Evolutionary conservation across 257 asterid species (phyloP).

Genomic region (Cruciata laevipes): DNA sequence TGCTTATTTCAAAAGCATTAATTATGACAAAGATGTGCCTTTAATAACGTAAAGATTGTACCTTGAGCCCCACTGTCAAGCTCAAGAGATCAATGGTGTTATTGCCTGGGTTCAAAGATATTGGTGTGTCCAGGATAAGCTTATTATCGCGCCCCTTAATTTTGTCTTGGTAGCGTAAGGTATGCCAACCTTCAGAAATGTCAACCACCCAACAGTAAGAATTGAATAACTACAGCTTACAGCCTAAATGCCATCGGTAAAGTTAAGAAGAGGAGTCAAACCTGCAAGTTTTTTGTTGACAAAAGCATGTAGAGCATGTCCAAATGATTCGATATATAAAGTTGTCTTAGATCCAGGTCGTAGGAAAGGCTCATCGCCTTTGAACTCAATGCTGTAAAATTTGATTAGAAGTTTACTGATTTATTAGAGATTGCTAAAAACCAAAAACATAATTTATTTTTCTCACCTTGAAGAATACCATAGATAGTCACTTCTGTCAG

Average conservation of each 20-base stretch:
- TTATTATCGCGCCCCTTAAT: slow-evolving; percentile 28
- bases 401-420: not conserved
- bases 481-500: slow-evolving; percentile 71
- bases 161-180: slow-evolving; percentile 15
- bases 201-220: not conserved
- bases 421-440: not conserved
- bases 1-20: not conserved
- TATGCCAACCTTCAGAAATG: slow-evolving; percentile 42
- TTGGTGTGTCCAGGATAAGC: slow-evolving; percentile 52
- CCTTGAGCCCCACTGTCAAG: slow-evolving; percentile 79
- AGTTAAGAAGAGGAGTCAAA: slow-evolving; percentile 11
- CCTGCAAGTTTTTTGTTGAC: slow-evolving; percentile 77
- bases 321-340: slow-evolving; percentile 65
- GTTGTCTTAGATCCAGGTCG: slow-evolving; percentile 47
- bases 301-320: slow-evolving; percentile 62
- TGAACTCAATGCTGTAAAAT: slow-evolving; percentile 40
- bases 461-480: slow-evolving; percentile 80
- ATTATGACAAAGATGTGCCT: not conserved
- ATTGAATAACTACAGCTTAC: not conserved
- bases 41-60: slow-evolving; percentile 16
- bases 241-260: too few species aligned
- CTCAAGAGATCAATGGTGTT: slow-evolving; percentile 74
- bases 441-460: not conserved
- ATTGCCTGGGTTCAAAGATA: slow-evolving; percentile 46
- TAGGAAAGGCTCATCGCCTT: slow-evolving; percentile 34